Base-by-base conservation (phyloP, 306 rosid genomes). In the Trifolium fragiferum region DNA sequence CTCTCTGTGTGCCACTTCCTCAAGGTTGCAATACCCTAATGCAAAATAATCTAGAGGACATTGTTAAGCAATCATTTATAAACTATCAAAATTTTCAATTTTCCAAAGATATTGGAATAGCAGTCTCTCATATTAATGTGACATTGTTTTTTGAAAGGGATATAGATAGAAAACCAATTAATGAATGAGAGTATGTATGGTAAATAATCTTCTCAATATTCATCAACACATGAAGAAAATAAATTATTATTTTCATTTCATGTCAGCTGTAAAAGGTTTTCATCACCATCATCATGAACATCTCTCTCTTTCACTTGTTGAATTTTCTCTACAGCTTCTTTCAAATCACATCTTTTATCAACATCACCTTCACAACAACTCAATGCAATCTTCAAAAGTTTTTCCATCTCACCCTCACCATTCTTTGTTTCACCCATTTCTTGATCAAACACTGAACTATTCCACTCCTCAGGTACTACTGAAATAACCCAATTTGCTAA, bases 321-420 rank as follows among this genome's bases (percentile, higher is more conserved):
- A 16, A 94, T 89, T 70, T 73, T 91, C 73, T 85, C 89, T 2
- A 78, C 83, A 37, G 79, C 97, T 76, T 87, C 96, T 54, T 83
- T 87, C 78, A 92, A 68, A 71, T 88, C 95, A 78, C 77, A 58
- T 55, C 97, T 85, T 84, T 87, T 89, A 18, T 87, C 94, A 72
- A 88, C 82, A 71, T 94, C 93, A 2, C 60, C 89, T 46, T 88
- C 88, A 72, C 95, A 84, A 59, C 97, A 94, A 5, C 50, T 71
- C 85, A 90, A 38, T 0, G 90, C 95, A 37, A 92, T 90, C 68
- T 70, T 86, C 85, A 94, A 75, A 43, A 92, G 91, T 87, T 85
- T 88, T 43, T 25, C 60, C 85, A 91, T 87, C 66, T 87, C 92
- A 21, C 87, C 84, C 10, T 84, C 86, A 50, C 86, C 15, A 44